Conservation (phyloP, 1,139 yeast species). For the Hansenula anomala region DNA sequence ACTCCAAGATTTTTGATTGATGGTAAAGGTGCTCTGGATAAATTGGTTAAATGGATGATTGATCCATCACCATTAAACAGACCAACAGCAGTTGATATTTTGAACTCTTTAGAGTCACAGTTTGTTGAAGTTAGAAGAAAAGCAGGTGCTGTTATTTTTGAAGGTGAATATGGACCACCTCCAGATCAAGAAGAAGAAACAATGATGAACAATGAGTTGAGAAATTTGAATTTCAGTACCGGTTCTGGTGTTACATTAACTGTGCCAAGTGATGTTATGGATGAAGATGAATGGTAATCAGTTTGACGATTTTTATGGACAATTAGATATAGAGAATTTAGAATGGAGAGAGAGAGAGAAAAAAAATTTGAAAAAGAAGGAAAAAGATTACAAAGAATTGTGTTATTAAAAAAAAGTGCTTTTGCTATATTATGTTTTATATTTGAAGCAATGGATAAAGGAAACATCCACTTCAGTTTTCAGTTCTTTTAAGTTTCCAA, state of each 20-base stretch:
- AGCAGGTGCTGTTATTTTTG: constrained; percentile 94
- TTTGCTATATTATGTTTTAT: no score
- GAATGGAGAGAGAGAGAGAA: no score
- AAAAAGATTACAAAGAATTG: not conserved
- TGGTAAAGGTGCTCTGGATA: constrained; percentile 71
- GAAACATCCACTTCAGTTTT: no score
- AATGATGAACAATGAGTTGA: constrained; percentile 15
- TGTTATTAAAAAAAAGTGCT: no score
- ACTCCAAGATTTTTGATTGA: constrained; percentile 82
- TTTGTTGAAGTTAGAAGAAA: constrained; percentile 79
- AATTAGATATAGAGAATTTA: no score
- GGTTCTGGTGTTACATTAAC: constrained; percentile 12
- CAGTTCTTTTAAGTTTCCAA: no score
- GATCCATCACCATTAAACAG: constrained; percentile 80
- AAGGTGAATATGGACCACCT: constrained; percentile 92
- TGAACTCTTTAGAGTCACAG: constrained; percentile 67
- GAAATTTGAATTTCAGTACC: constrained; percentile 12
- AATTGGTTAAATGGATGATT: constrained; percentile 83
- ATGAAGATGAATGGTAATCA: constrained; percentile 18
- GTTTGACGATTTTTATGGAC: not conserved
- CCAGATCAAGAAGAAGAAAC: constrained; percentile 31
- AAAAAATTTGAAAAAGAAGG: not conserved
- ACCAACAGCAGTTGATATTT: constrained; percentile 69
- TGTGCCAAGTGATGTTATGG: constrained; percentile 17
- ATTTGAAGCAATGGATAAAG: no score